Evolutionary conservation across 2,329 filamentous ascomycete genomes (phyloP), one percentile per base, ranked within the genome.

Genomic region (Cercospora zeina): DNA sequence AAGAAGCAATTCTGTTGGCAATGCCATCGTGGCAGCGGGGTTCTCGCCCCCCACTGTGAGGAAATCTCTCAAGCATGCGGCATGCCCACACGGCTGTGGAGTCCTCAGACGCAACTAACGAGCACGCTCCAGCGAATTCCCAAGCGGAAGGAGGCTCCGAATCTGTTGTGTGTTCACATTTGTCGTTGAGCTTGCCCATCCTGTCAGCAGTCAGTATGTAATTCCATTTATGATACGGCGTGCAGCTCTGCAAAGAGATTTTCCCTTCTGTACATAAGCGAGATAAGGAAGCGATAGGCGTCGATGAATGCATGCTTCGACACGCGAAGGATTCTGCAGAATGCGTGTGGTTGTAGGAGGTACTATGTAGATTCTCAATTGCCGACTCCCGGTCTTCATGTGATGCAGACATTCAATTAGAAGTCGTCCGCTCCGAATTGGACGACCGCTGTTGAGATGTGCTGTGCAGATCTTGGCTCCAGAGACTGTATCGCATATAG

Each of bases 261-360:
- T 51, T 51, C 10, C n/a, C n/a, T 39, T 9, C 36, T 51, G 47
- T 14, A 51, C 10, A 24, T 24, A 51, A 33, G 47, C 47, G 47
- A 51, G 47, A 51, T 51, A 31, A 51, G 47, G 7, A 51, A 9
- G 47, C 47, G 47, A 51, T 31, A 31, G 47, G 47, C 47, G 19
- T 45, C 9, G 10, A 45, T 45, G 39, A 3, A 27, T 27, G 24
- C 24, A 27, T 27, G 24, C 24, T 27, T 3, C 24, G 24, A 27
- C 6, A 3, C 24, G 24, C 24, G 24, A 27, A 27, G 24, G 24
- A 27, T 27, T 27, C 39, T 13, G 39, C 39, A 45, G 39, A 21
- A n/a, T 24, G 21, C 39, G 16, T 6, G 24, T 27, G 3, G n/a
- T n/a, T n/a, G n/a, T n/a, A n/a, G n/a, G 24, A 27, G 3, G 24